These are phyloP conservation scores for Colletotrichum sp. DNA, from an alignment of 2,329 filamentous ascomycete species.

Conservation along the genomic window DNA sequence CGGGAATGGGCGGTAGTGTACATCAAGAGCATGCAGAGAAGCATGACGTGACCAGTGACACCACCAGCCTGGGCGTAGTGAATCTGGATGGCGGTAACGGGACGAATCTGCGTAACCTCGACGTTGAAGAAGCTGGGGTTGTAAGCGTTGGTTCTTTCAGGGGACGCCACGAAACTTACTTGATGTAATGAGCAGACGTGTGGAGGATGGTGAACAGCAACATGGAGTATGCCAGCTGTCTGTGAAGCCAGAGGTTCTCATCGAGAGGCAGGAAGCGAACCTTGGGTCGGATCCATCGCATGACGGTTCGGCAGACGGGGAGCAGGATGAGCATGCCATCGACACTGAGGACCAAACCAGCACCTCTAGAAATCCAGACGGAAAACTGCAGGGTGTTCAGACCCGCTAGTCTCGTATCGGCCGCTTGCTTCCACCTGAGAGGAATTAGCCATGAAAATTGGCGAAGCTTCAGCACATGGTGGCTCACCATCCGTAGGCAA, in stretches of 20 bases:
- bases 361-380: conserved; percentile 95
- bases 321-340: conserved; percentile 89
- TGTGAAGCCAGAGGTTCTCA: conserved; percentile 96
- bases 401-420: conserved; percentile 70
- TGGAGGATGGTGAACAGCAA: conserved; percentile 83
- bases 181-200: conserved; percentile 86
- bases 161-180: conserved; percentile 58
- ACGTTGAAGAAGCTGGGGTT: conserved; percentile 85
- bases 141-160: conserved; percentile 12
- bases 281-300: conserved; percentile 86
- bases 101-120: conserved; percentile 82
- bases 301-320: conserved; percentile 91
- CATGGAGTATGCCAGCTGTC: conserved; percentile 90
- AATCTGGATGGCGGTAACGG: conserved; percentile 82
- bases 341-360: conserved; percentile 82
- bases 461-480: background rate
- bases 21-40: conserved; percentile 98
- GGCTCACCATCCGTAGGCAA: conserved; percentile 82
- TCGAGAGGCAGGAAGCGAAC: conserved; percentile 90
- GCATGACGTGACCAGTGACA: conserved; percentile 96
- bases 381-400: conserved; percentile 86
- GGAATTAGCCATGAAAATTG: conserved; percentile 24
- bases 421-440: conserved; percentile 77
- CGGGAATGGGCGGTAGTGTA: conserved; percentile 94
- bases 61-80: conserved; percentile 90